These are phyloP conservation scores for Hirsutella thompsonii DNA, from an alignment of 2,329 filamentous ascomycete species.

Conservation along the genomic window DNA sequence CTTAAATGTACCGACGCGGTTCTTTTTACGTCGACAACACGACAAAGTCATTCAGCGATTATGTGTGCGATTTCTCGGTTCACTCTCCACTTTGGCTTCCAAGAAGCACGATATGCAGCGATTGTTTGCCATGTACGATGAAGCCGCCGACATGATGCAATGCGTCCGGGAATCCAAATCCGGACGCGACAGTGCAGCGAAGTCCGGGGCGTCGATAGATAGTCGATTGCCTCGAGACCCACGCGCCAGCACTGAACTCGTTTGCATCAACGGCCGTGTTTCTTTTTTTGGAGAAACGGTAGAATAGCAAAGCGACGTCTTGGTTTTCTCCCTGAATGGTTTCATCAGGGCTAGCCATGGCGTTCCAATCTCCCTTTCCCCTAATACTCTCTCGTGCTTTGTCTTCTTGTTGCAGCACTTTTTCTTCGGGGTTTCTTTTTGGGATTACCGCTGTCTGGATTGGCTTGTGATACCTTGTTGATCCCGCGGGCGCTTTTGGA, in stretches of 20 bases:
- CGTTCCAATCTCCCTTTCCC: not conserved
- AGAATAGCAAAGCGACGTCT: slow-evolving; percentile 1
- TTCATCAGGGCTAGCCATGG: not conserved
- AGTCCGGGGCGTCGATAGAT: too few species aligned
- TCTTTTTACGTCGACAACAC: too few species aligned
- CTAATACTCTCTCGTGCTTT: too few species aligned
- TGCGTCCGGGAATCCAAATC: not conserved
- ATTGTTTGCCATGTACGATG: not conserved
- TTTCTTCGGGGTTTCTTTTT: not conserved
- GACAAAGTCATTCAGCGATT: too few species aligned
- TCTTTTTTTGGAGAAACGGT: slow-evolving; percentile 3
- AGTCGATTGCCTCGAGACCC: too few species aligned
- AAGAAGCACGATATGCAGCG: not conserved
- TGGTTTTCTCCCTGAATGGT: not conserved
- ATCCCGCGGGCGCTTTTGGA: too few species aligned
- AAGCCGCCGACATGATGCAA: not conserved
- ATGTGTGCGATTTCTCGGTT: not conserved
- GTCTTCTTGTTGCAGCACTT: too few species aligned
- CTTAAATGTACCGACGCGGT: too few species aligned
- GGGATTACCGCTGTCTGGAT: not conserved
- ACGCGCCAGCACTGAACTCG: too few species aligned
- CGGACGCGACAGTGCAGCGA: not conserved
- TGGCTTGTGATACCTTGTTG: too few species aligned
- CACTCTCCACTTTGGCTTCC: not conserved
- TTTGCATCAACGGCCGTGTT: too few species aligned